Evolutionary conservation across 2,329 filamentous ascomycete species (phyloP), one percentile per base, ranked within the genome.

Genomic region (Pochonia chlamydosporia): DNA sequence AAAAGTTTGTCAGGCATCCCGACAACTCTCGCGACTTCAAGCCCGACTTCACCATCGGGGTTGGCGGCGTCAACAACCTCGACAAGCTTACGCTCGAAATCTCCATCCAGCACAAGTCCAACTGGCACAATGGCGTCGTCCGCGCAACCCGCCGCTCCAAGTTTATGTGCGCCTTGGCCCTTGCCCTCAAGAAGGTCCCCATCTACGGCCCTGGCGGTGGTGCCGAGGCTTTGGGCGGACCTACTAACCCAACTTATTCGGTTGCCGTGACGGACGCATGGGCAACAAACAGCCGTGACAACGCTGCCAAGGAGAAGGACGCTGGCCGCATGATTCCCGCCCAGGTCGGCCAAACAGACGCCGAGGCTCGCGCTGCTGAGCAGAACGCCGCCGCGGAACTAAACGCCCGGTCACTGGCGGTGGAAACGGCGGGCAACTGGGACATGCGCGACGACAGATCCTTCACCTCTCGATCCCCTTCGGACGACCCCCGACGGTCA

Each of bases 21-120:
- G 89, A 95, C 21, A 97, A 97, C 69, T 79, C 76, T 50, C 85
- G 93, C 58, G 93, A 99, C 67, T 99, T 96, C 78, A 84, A 90
- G 65, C 81, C 85, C 3, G 88, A 96, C 47, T 75, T 97, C 44
- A 78, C 82, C 51, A 81, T 97, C 48, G 82, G 89, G 56, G 81
- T 96, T 14, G 75, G 80, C 23, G 82, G 88, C 47, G 82, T 97
- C 28, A 86, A 85, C 35, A 85, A 91, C 59, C 82, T 95, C 72
- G 88, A 95, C 68, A 96, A 96, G 71, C 74, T 97, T 43, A 79
- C 87, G 57, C 79, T 99, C 47, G 82, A 83, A 58, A 76, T 96
- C 33, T 84, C 87, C 58, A 90, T 96, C 61, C 83, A 86, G 60
- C 90, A 97, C 75, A 97, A 97, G 71, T 89, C 85, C 49, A 93